phyloP scores from a whole-genome alignment of 2,329 filamentous ascomycete genomes.

The Colletotrichum sp. region DNA sequence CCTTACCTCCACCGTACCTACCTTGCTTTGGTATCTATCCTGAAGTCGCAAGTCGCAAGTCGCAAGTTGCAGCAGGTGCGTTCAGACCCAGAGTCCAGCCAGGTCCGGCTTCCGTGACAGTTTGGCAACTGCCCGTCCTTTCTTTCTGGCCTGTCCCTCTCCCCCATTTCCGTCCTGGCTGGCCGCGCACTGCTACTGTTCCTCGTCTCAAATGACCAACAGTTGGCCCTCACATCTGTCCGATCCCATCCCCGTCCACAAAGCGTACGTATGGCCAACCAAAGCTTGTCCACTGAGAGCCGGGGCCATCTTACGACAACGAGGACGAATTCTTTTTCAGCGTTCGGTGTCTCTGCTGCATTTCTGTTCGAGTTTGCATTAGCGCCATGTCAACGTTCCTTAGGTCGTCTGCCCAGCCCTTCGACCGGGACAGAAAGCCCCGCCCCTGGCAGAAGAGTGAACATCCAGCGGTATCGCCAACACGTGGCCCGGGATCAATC shows the following conservation, averaged over 20 bases:
- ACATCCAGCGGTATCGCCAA: background rate
- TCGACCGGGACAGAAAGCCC: background rate
- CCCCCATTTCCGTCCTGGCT: background rate
- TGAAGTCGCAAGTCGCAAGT: background rate
- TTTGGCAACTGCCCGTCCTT: background rate
- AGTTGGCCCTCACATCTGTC: background rate
- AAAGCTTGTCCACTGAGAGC: background rate
- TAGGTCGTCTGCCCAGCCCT: background rate
- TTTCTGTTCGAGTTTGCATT: background rate
- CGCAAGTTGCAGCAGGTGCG: background rate
- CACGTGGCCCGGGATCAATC: background rate
- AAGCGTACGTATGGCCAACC: background rate
- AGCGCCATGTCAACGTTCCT: background rate
- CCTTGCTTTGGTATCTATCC: background rate
- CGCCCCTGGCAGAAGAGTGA: background rate
- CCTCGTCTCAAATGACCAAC: background rate
- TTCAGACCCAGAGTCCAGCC: background rate
- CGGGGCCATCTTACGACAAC: background rate
- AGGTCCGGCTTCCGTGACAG: background rate
- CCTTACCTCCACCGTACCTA: background rate
- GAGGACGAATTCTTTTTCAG: background rate
- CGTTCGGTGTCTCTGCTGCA: background rate
- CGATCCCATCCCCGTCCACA: background rate
- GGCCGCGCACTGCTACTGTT: background rate
- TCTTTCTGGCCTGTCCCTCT: background rate